Evolutionary conservation across 2,329 filamentous ascomycete species (phyloP).

Genomic region (Dothiorella sarmentorum): DNA sequence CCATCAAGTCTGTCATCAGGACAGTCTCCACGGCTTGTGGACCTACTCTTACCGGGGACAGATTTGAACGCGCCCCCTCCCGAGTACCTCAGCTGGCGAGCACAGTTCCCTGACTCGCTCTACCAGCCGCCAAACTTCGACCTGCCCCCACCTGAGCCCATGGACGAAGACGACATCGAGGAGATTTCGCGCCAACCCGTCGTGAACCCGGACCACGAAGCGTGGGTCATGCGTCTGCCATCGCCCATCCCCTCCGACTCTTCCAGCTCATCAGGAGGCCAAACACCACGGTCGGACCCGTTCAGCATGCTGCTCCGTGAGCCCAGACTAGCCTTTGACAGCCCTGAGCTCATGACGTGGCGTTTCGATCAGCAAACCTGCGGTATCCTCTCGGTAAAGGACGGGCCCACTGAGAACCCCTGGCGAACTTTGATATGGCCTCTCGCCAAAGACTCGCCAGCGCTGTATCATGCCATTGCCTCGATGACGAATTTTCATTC

Average conservation of each 20-base stretch:
- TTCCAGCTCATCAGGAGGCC: slow-evolving; percentile 31
- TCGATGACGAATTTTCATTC: slow-evolving; percentile 69
- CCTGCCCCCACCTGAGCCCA: slow-evolving; percentile 26
- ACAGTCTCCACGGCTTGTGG: slow-evolving; percentile 47
- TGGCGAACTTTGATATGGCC: slow-evolving; percentile 72
- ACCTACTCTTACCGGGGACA: slow-evolving; percentile 48
- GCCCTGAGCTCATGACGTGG: slow-evolving; percentile 59
- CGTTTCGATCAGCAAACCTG: slow-evolving; percentile 66
- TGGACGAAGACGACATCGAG: slow-evolving; percentile 48
- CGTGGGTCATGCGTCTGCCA: slow-evolving; percentile 38
- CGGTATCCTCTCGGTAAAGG: slow-evolving; percentile 67
- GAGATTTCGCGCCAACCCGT: slow-evolving; percentile 49
- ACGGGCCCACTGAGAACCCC: slow-evolving; percentile 66
- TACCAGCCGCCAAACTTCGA: slow-evolving; percentile 32
- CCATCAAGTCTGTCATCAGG: slow-evolving; percentile 40
- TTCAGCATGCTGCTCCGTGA: slow-evolving; percentile 41
- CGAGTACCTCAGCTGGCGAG: slow-evolving; percentile 33
- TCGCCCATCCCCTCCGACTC: slow-evolving; percentile 37
- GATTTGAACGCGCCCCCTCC: slow-evolving; percentile 44
- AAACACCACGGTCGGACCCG: slow-evolving; percentile 14
- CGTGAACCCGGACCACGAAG: slow-evolving; percentile 28
- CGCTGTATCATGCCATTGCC: slow-evolving; percentile 64
- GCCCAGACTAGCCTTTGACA: slow-evolving; percentile 49
- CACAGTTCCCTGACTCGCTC: slow-evolving; percentile 33
- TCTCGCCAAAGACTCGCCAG: slow-evolving; percentile 60